Evolutionary conservation across 495 filamentous ascomycete species (phyloP), one percentile per base, ranked within the genome.

Genomic region (Penicillium subrubescens): DNA sequence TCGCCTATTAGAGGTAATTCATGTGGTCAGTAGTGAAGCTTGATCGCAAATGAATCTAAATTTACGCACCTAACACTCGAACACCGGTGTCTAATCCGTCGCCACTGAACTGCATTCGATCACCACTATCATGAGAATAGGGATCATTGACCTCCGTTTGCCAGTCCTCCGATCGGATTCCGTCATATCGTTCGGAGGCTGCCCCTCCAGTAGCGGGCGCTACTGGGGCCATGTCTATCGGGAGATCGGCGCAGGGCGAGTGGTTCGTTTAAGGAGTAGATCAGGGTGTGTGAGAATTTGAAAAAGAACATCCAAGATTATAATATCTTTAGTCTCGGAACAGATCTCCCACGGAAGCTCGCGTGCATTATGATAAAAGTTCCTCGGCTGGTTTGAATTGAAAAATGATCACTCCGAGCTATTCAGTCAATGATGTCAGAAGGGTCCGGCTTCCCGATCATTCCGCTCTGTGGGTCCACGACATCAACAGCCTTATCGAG

Each of bases 31-130:
- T 37, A 7, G n/a, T 27, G 25, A 43, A 37, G 5, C 41, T 31
- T 5, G 14, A 11, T 37, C 29, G 14, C 14, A 5, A 5, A 21
- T 17, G 19, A 14, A 21, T 23, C 15, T n/a, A 21, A 55, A 0
- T 15, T 46, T 7, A 35, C 65, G 35, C 39, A 75, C 73, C 59
- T 44, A 68, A 23, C 17, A 75, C 62, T 51, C 57, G 62, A 29
- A 75, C 73, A 1, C 73, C 73, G 1, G 71, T 71, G 12, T 70
- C 55, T 6, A 73, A 43, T 14, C 71, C 70, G 65, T 75, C 73
- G 10, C 63, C 64, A 8, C 1, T 59, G 39, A 75, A 71, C 3
- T 61, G 43, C 37, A 57, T 21, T 1, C 54, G 57, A 2, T 68
- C 64, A 17, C 25, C 21, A 27, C 56, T 58, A 0, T 51, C 39